Conservation (phyloP, 495 filamentous ascomycete genomes). For the Neurospora cerealis region DNA sequence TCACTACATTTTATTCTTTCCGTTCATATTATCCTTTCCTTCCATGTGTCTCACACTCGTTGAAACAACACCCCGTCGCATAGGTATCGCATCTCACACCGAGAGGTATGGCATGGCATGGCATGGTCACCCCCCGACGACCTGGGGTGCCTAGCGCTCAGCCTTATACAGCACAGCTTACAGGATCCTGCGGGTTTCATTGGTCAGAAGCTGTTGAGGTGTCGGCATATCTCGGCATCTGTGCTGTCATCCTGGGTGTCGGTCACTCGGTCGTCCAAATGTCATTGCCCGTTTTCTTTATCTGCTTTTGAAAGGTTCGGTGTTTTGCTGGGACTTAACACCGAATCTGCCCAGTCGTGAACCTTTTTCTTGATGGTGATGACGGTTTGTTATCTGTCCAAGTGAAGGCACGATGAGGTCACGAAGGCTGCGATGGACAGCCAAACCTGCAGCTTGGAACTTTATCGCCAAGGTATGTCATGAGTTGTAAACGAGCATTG, state of each 20-base stretch:
- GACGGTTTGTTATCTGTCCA: no score
- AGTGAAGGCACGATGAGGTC: not conserved
- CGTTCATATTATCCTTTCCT: not conserved
- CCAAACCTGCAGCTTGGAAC: not conserved
- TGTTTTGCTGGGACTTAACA: not conserved
- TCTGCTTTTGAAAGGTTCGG: not conserved
- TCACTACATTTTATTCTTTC: no score
- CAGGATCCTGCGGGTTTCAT: not conserved
- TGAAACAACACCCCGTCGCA: not conserved
- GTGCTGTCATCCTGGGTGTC: not conserved
- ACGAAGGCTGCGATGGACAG: not conserved
- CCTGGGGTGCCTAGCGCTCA: not conserved
- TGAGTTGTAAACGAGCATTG: not conserved
- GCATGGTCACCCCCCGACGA: not conserved
- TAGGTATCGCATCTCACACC: no score
- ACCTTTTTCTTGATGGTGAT: no score
- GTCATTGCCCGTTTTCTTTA: not conserved
- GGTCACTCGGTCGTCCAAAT: no score
- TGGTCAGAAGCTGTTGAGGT: not conserved
- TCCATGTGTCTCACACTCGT: not conserved
- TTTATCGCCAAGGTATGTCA: not conserved
- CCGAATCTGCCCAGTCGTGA: not conserved
- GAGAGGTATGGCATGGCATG: not conserved
- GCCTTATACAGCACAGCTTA: not conserved
- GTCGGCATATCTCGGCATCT: not conserved